Evolutionary conservation across 331 rosid genomes (phyloP).

Genomic region (Dryas integrifolia): DNA sequence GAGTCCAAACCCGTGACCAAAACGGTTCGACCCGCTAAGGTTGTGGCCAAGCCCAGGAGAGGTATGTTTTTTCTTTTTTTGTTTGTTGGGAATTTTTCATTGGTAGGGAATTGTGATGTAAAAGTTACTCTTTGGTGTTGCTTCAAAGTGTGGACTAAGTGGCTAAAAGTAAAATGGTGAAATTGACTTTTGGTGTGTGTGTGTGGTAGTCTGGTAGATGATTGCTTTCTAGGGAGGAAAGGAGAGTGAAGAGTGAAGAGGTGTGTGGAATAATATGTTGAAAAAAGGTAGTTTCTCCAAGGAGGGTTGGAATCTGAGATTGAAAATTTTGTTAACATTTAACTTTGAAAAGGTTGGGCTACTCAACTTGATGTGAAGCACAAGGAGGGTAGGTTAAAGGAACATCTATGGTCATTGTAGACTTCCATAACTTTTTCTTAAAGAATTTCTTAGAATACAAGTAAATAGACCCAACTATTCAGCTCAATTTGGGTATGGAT

Average conservation of each 20-base stretch:
- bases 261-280: slow-evolving; percentile 1
- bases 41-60: slow-evolving; percentile 71
- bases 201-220: not conserved
- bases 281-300: slow-evolving; percentile 8
- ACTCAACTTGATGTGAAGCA: too few species aligned
- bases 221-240: slow-evolving; percentile 36
- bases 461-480: too few species aligned
- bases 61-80: slow-evolving; percentile 40
- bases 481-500: not conserved
- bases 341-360: not conserved
- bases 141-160: slow-evolving; percentile 28
- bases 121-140: slow-evolving; percentile 20
- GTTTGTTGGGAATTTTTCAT: not conserved
- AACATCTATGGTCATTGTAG: too few species aligned
- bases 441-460: not conserved
- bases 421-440: not conserved
- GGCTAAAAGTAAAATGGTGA: slow-evolving; percentile 26
- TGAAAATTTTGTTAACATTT: slow-evolving; percentile 2
- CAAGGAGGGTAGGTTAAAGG: too few species aligned
- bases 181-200: slow-evolving; percentile 9
- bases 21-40: slow-evolving; percentile 55
- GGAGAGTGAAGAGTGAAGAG: not conserved
- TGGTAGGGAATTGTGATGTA: not conserved
- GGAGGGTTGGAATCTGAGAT: slow-evolving; percentile 26
- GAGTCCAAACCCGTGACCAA: slow-evolving; percentile 33